phyloP scores from a whole-genome alignment of 2,329 filamentous ascomycete genomes.

The Lecanoromycetidae sp. region DNA sequence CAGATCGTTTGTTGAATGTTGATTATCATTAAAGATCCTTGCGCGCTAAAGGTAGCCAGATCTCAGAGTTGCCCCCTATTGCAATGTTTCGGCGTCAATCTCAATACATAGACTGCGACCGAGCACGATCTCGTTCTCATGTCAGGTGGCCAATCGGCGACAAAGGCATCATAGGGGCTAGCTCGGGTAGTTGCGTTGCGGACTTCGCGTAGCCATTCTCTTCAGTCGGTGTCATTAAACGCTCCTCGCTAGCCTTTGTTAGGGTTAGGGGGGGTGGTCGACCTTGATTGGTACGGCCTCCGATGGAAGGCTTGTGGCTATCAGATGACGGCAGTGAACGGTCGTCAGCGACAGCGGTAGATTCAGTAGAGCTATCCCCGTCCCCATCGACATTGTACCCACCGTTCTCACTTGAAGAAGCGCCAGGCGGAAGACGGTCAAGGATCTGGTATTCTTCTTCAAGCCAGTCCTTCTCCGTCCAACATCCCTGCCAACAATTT shows the following conservation, averaged over 20 bases:
- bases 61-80: too few species aligned
- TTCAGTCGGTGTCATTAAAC: constrained; percentile 20
- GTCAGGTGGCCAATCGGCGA: constrained; percentile 29
- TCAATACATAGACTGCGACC: too few species aligned
- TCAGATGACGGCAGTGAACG: constrained; percentile 53
- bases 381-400: constrained; percentile 18
- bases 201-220: constrained; percentile 6
- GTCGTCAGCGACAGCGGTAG: constrained; percentile 35
- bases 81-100: too few species aligned
- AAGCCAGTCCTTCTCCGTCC: constrained; percentile 70
- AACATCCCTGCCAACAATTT: constrained; percentile 93
- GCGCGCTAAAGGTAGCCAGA: too few species aligned
- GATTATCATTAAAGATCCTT: not conserved
- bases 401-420: constrained; percentile 6
- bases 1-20: not conserved
- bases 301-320: constrained; percentile 3
- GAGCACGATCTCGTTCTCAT: too few species aligned
- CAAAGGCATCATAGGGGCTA: constrained; percentile 31
- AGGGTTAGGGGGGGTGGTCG: constrained; percentile 10
- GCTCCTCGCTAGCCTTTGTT: constrained; percentile 11
- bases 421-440: constrained; percentile 19
- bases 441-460: constrained; percentile 37
- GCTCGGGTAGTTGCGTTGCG: constrained; percentile 34
- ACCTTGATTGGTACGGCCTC: constrained; percentile 1
- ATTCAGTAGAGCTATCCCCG: constrained; percentile 9